Evolutionary conservation across 495 filamentous ascomycete species (phyloP), one percentile per base, ranked within the genome.

Genomic region (Xylaria intraflava): DNA sequence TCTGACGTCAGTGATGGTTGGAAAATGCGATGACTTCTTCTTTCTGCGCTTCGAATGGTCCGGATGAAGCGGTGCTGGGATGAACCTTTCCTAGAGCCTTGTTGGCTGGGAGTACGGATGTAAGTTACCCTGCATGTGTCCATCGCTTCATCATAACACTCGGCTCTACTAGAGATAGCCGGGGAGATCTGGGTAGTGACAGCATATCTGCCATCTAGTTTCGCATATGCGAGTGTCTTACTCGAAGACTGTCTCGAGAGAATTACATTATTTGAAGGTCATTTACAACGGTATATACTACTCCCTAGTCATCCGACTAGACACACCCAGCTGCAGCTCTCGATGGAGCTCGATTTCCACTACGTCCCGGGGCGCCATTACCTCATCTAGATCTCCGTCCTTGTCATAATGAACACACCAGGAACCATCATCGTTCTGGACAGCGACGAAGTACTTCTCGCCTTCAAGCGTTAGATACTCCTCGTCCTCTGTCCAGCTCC

Each of bases 401-500:
- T 61, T 64, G 53, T 76, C 72, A 57, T 67, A 76, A 30, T 70
- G 66, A 39, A 78, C 59, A 31, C 67, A 69, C 75, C 75, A 78
- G 11, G 69, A 71, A 47, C 65, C 64, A 49, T 74, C 68, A 38
- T 73, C 72, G 31, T 67, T 58, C 56, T 73, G 61, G 12, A 74
- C 69, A 11, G 72, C 73, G 22, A 74, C 68, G 52, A 78, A 78
- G 36, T 57, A 48, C 17, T 56, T 44, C 36, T 59, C 60, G 5
- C 68, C 73, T 59, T 81, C 72, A 30, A 84, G 74, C 9, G 68
- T 78, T 46, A 83, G 44, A 57, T 78, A 69, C 23, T 71, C 62
- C 62, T 84, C 81, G 50, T 80, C 73, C 56, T 71, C 70, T 35
- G 69, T 81, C 68, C 77, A 79, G 55, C 76, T 70, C 78, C 79